phyloP scores from a whole-genome alignment of 331 rosid genomes.

The Malus hybrid region DNA sequence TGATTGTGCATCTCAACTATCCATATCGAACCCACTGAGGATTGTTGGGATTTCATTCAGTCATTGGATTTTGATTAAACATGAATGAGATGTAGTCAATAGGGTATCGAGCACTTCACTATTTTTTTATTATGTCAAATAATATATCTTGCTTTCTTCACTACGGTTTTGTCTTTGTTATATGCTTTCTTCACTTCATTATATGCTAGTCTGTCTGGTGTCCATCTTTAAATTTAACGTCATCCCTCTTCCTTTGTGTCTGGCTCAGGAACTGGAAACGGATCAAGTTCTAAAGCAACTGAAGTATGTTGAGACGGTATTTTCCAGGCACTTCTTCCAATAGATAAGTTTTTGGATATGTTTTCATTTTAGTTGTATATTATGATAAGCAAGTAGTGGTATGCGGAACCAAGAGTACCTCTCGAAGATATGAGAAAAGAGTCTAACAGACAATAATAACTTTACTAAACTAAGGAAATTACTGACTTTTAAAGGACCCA shows the following conservation, averaged over 20 bases:
- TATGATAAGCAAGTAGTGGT: neutral
- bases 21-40: neutral
- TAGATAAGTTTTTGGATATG: neutral
- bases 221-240: neutral
- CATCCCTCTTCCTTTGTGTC: constrained; percentile 1
- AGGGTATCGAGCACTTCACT: neutral
- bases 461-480: neutral
- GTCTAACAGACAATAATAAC: neutral
- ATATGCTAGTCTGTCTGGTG: neutral
- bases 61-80: too few species aligned
- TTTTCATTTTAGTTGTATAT: neutral
- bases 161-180: neutral
- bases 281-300: constrained; percentile 64
- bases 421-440: neutral
- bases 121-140: neutral
- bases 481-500: neutral
- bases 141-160: neutral
- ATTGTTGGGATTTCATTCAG: neutral
- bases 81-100: neutral
- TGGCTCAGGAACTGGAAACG: constrained; percentile 72
- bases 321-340: neutral
- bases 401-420: neutral
- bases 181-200: neutral
- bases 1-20: neutral
- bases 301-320: constrained; percentile 74